Base-by-base conservation (phyloP, 352 stramenopile species). In the Thraustochytrium aureum region DNA sequence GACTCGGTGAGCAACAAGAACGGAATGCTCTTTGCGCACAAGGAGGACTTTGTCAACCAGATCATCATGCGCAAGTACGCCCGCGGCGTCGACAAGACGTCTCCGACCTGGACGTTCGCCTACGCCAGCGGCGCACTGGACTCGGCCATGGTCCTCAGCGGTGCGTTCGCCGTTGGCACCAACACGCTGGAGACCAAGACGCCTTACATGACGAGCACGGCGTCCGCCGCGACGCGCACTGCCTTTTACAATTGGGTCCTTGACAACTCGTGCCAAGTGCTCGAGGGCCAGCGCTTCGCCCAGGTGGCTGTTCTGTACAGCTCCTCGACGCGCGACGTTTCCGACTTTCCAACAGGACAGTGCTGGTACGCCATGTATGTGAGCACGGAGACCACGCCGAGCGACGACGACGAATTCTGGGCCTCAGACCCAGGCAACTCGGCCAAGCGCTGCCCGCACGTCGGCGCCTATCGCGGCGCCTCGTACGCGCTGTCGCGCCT, bases 51-150 rank as follows among this genome's bases (percentile, higher is more conserved):
- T 74, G 69, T 22, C 37, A 79, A 79, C 69, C 69, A 79, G 43
- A 17, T 79, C 33, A 79, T 47, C 6, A 79, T 79, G 69, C 69
- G 69, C 56, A 79, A 79, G 59, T 79, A 50, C 30, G 69, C 69
- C 14, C 69, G 69, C 38, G 69, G 69, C 20, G 39, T 64, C 50
- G 69, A 79, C 38, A 12, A 52, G 20, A 50, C 59, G 0, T 26
- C 38, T 26, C 69, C 69, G 20, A 73, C 69, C n/a, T 79, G 69
- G 69, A 52, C 69, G 37, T 79, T 79, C 30, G n/a, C 69, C 37
- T 65, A 65, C 22, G 69, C 47, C 10, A 20, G 67, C 22, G 54
- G 22, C 20, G 35, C 14, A 4, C 30, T 26, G 4, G 69, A 79
- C 38, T 45, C 69, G 7, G 47, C 7, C 32, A 52, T 79, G 32